Conservation (phyloP, 345 rosid species). For the Microthlaspi erraticum region DNA sequence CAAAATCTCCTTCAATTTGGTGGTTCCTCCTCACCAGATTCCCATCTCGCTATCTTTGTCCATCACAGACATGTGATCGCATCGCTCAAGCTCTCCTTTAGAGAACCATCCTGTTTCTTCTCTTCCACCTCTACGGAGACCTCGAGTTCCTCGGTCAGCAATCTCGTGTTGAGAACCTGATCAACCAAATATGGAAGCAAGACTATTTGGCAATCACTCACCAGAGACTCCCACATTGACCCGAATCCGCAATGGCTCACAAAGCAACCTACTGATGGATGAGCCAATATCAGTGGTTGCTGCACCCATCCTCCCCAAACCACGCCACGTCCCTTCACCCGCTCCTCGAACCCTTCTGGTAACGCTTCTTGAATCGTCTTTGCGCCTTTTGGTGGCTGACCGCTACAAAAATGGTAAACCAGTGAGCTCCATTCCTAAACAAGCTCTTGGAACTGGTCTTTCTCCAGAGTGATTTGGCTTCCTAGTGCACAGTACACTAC, state of each 20-base stretch:
- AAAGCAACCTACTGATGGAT: constrained; percentile 50
- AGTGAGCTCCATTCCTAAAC: constrained; percentile 51
- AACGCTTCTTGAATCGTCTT: constrained; percentile 50
- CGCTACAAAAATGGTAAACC: constrained; percentile 48
- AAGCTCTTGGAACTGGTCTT: constrained; percentile 54
- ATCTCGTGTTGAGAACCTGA: constrained; percentile 53
- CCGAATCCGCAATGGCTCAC: constrained; percentile 54
- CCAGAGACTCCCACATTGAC: constrained; percentile 56
- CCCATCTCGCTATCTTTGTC: constrained; percentile 45
- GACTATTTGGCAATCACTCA: constrained; percentile 48
- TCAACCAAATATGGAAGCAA: constrained; percentile 51
- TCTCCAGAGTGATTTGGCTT: constrained; percentile 41
- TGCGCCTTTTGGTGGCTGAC: constrained; percentile 50
- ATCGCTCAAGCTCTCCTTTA: constrained; percentile 38
- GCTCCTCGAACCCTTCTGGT: constrained; percentile 50
- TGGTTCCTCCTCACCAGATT: constrained; percentile 33
- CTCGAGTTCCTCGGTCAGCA: constrained; percentile 50
- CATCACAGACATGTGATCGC: constrained; percentile 46
- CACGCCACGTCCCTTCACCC: constrained; percentile 45
- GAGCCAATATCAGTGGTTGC: constrained; percentile 42
- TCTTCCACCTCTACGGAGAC: constrained; percentile 52
- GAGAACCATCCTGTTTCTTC: constrained; percentile 42
- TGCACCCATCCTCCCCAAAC: constrained; percentile 54
- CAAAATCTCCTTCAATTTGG: constrained; percentile 35
- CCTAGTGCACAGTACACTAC: constrained; percentile 55